A percentile compares a stretch with the other conserved stretches of the same genome.
Evolutionary conservation across 2,329 filamentous ascomycete species (phyloP).

Genomic region (Clarireedia hainanense): DNA sequence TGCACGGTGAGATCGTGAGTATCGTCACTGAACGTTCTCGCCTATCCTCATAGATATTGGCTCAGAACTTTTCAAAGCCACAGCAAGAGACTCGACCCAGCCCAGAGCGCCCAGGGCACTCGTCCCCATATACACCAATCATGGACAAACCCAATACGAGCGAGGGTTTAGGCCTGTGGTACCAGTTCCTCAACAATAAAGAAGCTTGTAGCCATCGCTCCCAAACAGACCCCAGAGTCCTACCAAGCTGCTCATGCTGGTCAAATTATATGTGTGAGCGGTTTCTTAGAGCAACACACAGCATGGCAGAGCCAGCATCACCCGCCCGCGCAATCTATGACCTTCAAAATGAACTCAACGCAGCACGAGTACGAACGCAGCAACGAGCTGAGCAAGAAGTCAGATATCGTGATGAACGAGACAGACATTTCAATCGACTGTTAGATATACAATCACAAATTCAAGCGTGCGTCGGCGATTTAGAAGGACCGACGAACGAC

Average conservation of each 20-base stretch:
- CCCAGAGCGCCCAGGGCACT: too few species aligned
- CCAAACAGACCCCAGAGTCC: not conserved
- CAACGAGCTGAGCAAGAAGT: not conserved
- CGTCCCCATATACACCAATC: not conserved
- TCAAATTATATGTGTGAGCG: not conserved
- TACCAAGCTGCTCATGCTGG: not conserved
- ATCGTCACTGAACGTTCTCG: too few species aligned
- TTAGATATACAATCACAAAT: constrained; percentile 4
- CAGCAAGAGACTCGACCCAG: not conserved
- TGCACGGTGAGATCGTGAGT: too few species aligned
- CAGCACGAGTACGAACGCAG: not conserved
- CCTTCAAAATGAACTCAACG: not conserved
- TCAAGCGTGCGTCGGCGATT: not conserved
- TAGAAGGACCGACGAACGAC: not conserved
- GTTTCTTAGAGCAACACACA: not conserved
- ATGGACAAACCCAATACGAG: not conserved
- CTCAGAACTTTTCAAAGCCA: not conserved
- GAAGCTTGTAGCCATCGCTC: not conserved
- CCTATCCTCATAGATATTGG: not conserved
- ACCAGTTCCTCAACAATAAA: not conserved
- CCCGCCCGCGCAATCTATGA: not conserved
- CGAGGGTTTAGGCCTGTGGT: not conserved
- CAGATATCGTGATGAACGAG: not conserved
- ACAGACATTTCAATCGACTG: constrained; percentile 6
- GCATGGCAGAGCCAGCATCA: not conserved